Conservation (phyloP, 1,284 basidiomycete genomes). For the Leucoagaricus sp. region DNA sequence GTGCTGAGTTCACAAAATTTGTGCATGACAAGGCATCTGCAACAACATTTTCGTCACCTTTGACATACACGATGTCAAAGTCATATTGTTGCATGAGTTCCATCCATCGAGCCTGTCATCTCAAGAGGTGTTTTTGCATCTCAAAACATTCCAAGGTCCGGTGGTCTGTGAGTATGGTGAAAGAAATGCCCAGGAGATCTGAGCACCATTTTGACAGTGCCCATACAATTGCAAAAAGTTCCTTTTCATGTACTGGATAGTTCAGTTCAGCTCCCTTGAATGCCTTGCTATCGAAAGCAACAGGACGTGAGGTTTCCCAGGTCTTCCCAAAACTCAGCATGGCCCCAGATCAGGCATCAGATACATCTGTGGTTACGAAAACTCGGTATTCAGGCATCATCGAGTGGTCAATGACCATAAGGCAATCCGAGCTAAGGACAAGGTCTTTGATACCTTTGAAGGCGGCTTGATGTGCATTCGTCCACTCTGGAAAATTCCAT, state of each 20-base stretch:
- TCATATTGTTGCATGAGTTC: too few species aligned
- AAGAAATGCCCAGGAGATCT: conserved; percentile 32
- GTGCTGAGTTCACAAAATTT: too few species aligned
- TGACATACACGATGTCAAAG: too few species aligned
- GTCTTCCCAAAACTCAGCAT: conserved; percentile 32
- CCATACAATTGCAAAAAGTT: conserved; percentile 36
- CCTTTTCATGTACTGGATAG: too few species aligned
- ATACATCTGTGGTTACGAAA: conserved; percentile 39
- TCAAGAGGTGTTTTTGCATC: conserved; percentile 35
- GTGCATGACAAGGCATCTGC: too few species aligned
- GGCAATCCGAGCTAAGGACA: conserved; percentile 24
- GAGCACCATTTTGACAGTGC: conserved; percentile 36
- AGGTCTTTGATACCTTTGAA: conserved; percentile 38
- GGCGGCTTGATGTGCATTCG: conserved; percentile 23
- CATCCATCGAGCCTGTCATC: conserved; percentile 36
- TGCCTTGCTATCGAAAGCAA: conserved; percentile 34
- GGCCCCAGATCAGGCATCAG: conserved; percentile 31
- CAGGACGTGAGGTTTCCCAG: conserved; percentile 31
- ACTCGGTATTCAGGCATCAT: conserved; percentile 31
- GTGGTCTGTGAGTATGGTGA: conserved; percentile 40
- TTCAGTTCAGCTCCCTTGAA: conserved; percentile 34
- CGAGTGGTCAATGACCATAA: conserved; percentile 33
- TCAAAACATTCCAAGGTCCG: conserved; percentile 35
- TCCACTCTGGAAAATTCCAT: conserved; percentile 29
- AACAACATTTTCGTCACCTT: too few species aligned